Evolutionary conservation across 2,329 filamentous ascomycete species (phyloP).

Genomic region (Madurella fahalii): DNA sequence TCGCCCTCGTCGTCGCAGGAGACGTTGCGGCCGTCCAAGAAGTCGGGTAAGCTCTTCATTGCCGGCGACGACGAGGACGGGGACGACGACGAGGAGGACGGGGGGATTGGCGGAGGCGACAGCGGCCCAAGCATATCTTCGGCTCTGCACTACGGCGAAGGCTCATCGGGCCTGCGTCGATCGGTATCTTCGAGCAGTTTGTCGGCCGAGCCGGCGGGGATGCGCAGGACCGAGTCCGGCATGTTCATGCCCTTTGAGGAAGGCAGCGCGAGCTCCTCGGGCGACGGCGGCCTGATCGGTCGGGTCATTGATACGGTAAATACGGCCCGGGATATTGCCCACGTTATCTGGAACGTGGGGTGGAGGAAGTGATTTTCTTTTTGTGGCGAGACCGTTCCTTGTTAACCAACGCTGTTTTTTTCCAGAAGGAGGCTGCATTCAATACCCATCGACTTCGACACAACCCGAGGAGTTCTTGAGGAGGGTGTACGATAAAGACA

Average conservation of each 20-base stretch:
- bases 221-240: slow-evolving; percentile 76
- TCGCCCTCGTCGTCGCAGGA: slow-evolving; percentile 80
- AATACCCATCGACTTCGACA: slow-evolving; percentile 24
- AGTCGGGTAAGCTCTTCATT: slow-evolving; percentile 62
- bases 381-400: slow-evolving; percentile 22
- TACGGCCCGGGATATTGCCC: slow-evolving; percentile 65
- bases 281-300: slow-evolving; percentile 67
- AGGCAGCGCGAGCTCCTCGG: slow-evolving; percentile 56
- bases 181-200: slow-evolving; percentile 48
- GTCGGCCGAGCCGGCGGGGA: slow-evolving; percentile 53
- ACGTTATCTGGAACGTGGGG: slow-evolving; percentile 69
- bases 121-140: slow-evolving; percentile 21
- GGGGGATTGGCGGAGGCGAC: slow-evolving; percentile 19
- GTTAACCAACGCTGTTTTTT: slow-evolving; percentile 30
- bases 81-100: slow-evolving; percentile 49
- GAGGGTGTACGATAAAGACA: slow-evolving; percentile 24
- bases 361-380: slow-evolving; percentile 50
- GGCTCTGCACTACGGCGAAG: slow-evolving; percentile 20
- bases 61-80: slow-evolving; percentile 58
- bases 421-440: slow-evolving; percentile 30
- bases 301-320: slow-evolving; percentile 78
- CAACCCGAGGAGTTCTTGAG: slow-evolving; percentile 21
- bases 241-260: slow-evolving; percentile 91
- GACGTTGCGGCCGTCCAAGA: slow-evolving; percentile 68
- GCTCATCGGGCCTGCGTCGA: slow-evolving; percentile 38